Conservation (phyloP, 208 protist genomes). For the Naegleria lovaniensis region DNA sequence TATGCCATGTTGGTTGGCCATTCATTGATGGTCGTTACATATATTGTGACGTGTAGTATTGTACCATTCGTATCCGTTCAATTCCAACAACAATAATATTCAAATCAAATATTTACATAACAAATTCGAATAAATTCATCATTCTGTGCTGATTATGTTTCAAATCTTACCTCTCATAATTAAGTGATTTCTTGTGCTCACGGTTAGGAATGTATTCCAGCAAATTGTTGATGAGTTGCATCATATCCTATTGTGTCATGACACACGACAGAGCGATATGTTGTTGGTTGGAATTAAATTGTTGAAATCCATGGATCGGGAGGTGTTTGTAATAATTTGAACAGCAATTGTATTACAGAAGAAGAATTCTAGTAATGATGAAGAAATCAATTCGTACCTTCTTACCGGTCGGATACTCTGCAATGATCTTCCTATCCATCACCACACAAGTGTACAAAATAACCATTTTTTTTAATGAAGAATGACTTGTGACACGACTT, state of each 20-base stretch:
- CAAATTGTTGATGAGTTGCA: background rate
- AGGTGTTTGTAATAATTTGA: too few species aligned
- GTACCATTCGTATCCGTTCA: too few species aligned
- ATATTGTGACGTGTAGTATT: too few species aligned
- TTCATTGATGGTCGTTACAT: too few species aligned
- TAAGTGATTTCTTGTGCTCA: background rate
- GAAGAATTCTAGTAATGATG: background rate
- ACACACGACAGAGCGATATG: too few species aligned
- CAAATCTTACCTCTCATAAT: background rate
- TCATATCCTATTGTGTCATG: background rate
- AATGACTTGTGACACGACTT: background rate
- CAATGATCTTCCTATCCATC: background rate
- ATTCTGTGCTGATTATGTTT: too few species aligned
- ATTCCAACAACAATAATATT: too few species aligned
- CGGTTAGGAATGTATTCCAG: background rate
- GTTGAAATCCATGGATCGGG: too few species aligned
- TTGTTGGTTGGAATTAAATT: background rate
- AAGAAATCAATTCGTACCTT: background rate
- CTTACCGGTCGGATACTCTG: background rate
- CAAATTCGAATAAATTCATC: too few species aligned
- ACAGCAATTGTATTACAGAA: too few species aligned
- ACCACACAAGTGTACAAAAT: background rate
- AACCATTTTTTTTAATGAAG: background rate
- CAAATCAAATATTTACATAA: too few species aligned
- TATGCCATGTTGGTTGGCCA: too few species aligned